Evolutionary conservation across 495 filamentous ascomycete species (phyloP).

Genomic region (Haplographium delicatum): DNA sequence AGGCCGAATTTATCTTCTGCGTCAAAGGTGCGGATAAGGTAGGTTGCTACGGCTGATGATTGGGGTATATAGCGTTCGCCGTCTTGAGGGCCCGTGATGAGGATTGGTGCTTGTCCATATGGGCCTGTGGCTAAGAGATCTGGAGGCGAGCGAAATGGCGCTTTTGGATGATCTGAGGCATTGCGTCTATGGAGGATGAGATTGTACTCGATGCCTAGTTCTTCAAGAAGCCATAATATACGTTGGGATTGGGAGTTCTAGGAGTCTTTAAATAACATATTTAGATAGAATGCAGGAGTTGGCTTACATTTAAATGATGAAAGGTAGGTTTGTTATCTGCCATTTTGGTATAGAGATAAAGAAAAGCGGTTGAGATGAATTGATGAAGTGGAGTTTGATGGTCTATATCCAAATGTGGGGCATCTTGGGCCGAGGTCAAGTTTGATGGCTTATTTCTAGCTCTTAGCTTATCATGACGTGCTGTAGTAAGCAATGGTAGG

Average conservation of each 20-base stretch:
- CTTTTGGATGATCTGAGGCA: slow-evolving; percentile 38
- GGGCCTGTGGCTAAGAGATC: slow-evolving; percentile 56
- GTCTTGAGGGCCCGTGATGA: slow-evolving; percentile 38
- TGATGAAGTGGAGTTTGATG: no score
- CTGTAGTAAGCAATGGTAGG: no score
- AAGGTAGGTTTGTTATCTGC: no score
- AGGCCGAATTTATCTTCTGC: slow-evolving; percentile 5
- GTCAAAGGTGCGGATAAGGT: slow-evolving; percentile 22
- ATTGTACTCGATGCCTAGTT: slow-evolving; percentile 68
- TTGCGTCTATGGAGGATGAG: slow-evolving; percentile 65
- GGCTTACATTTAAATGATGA: no score
- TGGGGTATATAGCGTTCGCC: slow-evolving; percentile 12
- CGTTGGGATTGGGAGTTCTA: slow-evolving; percentile 71
- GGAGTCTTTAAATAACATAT: no score
- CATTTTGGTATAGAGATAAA: no score
- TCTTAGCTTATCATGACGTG: no score
- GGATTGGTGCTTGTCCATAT: slow-evolving; percentile 73
- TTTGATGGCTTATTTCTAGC: no score
- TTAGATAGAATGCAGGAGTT: no score
- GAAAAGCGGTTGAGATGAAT: no score
- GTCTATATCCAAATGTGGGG: no score
- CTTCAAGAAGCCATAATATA: slow-evolving; percentile 79
- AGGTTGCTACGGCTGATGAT: slow-evolving; percentile 13
- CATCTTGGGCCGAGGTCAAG: no score
- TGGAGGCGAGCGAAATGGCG: slow-evolving; percentile 60